Percentiles rank a stretch among this genome's conserved stretches.
Conservation (phyloP, 371 early-diverging fungal species). For the Mucor piriformis region DNA sequence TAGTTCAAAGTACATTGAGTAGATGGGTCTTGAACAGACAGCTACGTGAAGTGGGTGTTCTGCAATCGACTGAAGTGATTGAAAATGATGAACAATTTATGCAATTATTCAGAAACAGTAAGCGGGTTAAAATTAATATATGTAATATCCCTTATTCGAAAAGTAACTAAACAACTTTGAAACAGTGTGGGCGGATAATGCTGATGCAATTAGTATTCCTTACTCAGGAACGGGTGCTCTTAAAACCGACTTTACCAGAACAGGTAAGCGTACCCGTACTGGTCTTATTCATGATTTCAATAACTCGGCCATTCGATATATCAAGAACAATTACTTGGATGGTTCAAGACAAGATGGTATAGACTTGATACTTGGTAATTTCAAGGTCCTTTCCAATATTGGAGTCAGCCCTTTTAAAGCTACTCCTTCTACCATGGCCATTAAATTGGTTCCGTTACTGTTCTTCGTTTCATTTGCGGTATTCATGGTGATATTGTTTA, state of each 20-base stretch:
- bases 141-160: neutral
- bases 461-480: conserved; percentile 23
- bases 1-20: conserved; percentile 91
- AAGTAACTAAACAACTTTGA: neutral
- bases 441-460: conserved; percentile 27
- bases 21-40: conserved; percentile 67
- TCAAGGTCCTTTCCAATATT: conserved; percentile 44
- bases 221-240: conserved; percentile 99
- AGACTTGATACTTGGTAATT: conserved; percentile 80
- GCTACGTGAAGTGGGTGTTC: conserved; percentile 62
- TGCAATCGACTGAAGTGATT: conserved; percentile 62
- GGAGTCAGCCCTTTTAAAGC: conserved; percentile 31
- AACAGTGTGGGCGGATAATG: conserved; percentile 97
- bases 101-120: conserved; percentile 40
- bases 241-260: conserved; percentile 95
- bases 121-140: neutral
- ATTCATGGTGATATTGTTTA: conserved; percentile 31
- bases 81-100: conserved; percentile 52
- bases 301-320: conserved; percentile 84
- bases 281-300: conserved; percentile 82
- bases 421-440: conserved; percentile 7
- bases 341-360: conserved; percentile 88
- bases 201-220: conserved; percentile 90
- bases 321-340: conserved; percentile 92
- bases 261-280: conserved; percentile 80